Conservation (phyloP, 1,284 basidiomycete species). For the Nidula niveotomentosa region DNA sequence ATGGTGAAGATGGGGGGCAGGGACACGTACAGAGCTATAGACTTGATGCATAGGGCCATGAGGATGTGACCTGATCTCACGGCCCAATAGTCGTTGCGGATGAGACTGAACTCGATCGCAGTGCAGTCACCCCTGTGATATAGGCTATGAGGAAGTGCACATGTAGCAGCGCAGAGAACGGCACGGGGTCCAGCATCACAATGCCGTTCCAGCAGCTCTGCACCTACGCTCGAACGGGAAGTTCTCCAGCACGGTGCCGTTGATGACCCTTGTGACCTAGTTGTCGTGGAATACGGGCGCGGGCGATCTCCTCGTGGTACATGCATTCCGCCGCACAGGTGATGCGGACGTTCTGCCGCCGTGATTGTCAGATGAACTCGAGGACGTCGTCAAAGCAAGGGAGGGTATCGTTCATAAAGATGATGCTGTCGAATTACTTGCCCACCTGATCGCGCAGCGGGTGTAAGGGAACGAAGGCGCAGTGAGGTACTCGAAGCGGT, state of each 20-base stretch:
- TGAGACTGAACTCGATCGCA: conserved; percentile 90
- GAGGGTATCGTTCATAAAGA: conserved; percentile 98
- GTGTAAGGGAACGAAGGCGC: conserved; percentile 89
- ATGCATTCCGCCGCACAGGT: conserved; percentile 97
- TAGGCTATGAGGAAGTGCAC: conserved; percentile 93
- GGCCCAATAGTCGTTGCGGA: conserved; percentile 95
- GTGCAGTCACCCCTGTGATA: conserved; percentile 82
- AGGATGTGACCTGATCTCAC: conserved; percentile 92
- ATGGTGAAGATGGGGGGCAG: conserved; percentile 1
- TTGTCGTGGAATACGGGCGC: conserved; percentile 96
- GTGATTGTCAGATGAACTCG: conserved; percentile 93
- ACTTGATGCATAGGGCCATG: conserved; percentile 96
- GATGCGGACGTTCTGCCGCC: conserved; percentile 91
- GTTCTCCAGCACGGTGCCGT: conserved; percentile 95
- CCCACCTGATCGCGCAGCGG: conserved; percentile 87
- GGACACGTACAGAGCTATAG: conserved; percentile 77
- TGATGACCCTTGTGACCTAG: conserved; percentile 97
- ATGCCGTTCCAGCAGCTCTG: conserved; percentile 98
- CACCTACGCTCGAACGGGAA: conserved; percentile 94
- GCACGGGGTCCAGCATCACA: conserved; percentile 89
- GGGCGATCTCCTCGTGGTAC: conserved; percentile 89
- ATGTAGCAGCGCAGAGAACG: conserved; percentile 86
- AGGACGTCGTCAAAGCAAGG: conserved; percentile 95
- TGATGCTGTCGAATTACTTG: conserved; percentile 91
- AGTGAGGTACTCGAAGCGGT: conserved; percentile 96